Evolutionary conservation across 2,329 filamentous ascomycete genomes (phyloP).

Genomic region (Fusarium sambucinum): DNA sequence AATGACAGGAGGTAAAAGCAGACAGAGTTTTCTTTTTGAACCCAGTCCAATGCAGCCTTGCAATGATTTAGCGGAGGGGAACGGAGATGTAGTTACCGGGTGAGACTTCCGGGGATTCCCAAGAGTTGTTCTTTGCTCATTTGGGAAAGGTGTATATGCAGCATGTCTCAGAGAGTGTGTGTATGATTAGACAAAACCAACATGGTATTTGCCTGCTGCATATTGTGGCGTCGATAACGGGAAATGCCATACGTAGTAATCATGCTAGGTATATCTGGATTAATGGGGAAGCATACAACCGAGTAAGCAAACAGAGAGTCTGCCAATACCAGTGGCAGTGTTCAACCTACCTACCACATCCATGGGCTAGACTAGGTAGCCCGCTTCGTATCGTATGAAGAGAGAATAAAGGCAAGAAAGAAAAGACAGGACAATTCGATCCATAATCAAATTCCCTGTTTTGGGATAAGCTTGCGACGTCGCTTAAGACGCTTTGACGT

Average conservation of each 20-base stretch:
- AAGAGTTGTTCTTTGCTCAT: slow-evolving; percentile 2
- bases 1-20: background rate
- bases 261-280: background rate
- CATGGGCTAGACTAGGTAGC: no score
- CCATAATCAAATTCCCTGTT: background rate
- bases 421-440: background rate
- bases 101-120: slow-evolving; percentile 11
- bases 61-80: background rate
- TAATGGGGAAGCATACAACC: background rate
- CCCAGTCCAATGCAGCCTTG: background rate
- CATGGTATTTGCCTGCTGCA: background rate
- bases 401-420: background rate
- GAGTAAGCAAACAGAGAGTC: background rate
- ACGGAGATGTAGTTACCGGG: background rate
- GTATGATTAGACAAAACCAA: background rate
- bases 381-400: background rate
- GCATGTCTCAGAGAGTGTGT: background rate
- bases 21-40: background rate
- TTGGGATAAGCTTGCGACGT: slow-evolving; percentile 25
- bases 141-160: slow-evolving; percentile 2
- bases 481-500: slow-evolving; percentile 7
- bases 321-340: no score
- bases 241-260: background rate
- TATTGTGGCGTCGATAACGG: background rate
- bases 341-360: no score